Conservation (phyloP, 73 alveolate genomes). For the Paramecium sonneborni region DNA sequence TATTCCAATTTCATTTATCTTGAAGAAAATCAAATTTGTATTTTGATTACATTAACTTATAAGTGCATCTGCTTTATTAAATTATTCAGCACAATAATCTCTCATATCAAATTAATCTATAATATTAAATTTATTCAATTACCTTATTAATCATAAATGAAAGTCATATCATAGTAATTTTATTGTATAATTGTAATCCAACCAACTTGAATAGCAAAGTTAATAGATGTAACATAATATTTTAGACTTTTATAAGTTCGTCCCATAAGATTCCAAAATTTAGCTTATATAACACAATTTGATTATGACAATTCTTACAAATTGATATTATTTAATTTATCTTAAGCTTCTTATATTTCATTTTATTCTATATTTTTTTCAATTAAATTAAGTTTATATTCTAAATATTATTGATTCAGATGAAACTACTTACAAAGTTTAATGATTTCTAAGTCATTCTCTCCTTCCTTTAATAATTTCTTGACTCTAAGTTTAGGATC, state of each 20-base stretch:
- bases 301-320: not conserved
- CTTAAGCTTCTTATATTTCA: not conserved
- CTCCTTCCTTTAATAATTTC: not conserved
- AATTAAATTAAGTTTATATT: not conserved
- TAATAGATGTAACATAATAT: not conserved
- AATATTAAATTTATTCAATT: not conserved
- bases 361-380: not conserved
- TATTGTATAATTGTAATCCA: not conserved
- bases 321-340: not conserved
- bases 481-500: constrained; percentile 13
- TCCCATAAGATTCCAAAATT: constrained; percentile 6
- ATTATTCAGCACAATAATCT: constrained; percentile 26
- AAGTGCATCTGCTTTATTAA: not conserved
- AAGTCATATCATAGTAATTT: constrained; percentile 20
- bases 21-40: not conserved
- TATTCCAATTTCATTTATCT: not conserved
- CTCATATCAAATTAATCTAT: not conserved
- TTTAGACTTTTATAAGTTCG: not conserved
- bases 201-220: not conserved
- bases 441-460: not conserved
- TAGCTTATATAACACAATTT: constrained; percentile 3
- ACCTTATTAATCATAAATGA: not conserved
- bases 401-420: not conserved
- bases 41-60: not conserved
- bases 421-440: not conserved